Evolutionary conservation across 805 yeast species (phyloP).

Genomic region (Wickerhamomyces ciferrii): DNA sequence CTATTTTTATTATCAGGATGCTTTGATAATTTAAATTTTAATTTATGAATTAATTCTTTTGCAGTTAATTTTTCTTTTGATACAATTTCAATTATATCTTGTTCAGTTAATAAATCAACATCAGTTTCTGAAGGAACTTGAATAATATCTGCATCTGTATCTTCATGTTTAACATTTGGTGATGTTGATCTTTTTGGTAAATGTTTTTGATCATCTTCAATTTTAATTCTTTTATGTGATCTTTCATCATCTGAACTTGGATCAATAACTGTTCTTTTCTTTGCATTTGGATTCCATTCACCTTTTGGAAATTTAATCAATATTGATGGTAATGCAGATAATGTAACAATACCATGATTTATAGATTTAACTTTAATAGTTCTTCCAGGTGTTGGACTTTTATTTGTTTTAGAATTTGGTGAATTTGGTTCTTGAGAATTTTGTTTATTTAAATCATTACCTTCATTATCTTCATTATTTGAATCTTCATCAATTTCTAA

Average conservation of each 20-base stretch:
- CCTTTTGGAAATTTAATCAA: conserved; percentile 69
- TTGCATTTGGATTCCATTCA: conserved; percentile 73
- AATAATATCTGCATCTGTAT: conserved; percentile 5
- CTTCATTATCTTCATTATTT: conserved; percentile 20
- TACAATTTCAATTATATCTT: conserved; percentile 65
- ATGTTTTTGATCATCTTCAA: conserved; percentile 23
- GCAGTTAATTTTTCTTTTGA: conserved; percentile 40
- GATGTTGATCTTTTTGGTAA: conserved; percentile 13
- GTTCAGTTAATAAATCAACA: conserved; percentile 51
- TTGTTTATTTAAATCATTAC: conserved; percentile 25
- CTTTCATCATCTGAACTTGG: conserved; percentile 24
- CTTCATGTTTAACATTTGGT: conserved; percentile 1
- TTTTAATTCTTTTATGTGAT: conserved; percentile 34
- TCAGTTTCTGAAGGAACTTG: conserved; percentile 13
- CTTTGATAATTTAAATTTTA: conserved; percentile 56
- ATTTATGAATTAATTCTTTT: conserved; percentile 54
- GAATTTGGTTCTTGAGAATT: conserved; percentile 16
- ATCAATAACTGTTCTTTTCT: conserved; percentile 24
- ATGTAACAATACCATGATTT: conserved; percentile 49
- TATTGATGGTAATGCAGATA: conserved; percentile 59
- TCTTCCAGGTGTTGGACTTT: conserved; percentile 18
- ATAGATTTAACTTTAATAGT: conserved; percentile 38
- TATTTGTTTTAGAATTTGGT: conserved; percentile 9
- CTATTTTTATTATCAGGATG: conserved; percentile 61
- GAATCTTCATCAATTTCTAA: conserved; percentile 30